Conservation (phyloP, 1,139 yeast species). For the Eremothecium cymbalariae region DNA sequence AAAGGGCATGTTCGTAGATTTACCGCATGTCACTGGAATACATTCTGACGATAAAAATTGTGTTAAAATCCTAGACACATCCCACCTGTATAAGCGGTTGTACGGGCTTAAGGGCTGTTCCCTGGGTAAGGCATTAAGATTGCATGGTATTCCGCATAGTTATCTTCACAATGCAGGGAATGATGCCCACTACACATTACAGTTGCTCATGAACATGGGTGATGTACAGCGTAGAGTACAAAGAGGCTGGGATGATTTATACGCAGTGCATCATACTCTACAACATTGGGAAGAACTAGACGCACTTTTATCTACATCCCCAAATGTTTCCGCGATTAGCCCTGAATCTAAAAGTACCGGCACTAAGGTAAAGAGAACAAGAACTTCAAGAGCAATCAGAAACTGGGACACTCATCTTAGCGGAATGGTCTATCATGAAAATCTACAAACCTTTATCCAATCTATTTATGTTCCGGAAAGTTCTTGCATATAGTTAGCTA, state of each 20-base stretch:
- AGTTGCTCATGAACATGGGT: conserved; percentile 43
- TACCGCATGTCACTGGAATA: conserved; percentile 3
- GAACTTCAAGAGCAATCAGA: conserved; percentile 5
- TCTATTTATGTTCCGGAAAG: too few relatives aligned
- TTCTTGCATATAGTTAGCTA: too few relatives aligned
- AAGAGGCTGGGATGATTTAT: conserved; percentile 29
- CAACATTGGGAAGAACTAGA: conserved; percentile 21
- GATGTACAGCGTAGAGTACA: conserved; percentile 44
- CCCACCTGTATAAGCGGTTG: conserved; percentile 39
- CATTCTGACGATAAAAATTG: conserved; percentile 2
- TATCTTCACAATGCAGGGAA: conserved; percentile 77
- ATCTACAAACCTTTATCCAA: not conserved
- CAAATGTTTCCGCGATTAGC: too few relatives aligned
- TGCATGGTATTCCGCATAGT: conserved; percentile 51
- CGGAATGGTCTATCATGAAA: conserved; percentile 1
- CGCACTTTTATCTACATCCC: too few relatives aligned
- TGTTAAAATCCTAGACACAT: conserved; percentile 43
- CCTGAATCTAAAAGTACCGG: too few relatives aligned
- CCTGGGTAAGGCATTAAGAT: conserved; percentile 44
- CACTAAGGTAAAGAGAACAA: conserved; percentile 5
- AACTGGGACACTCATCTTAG: conserved; percentile 2
- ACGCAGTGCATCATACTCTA: conserved; percentile 16
- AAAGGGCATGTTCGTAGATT: conserved; percentile 13
- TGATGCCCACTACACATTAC: conserved; percentile 64
- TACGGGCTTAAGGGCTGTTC: conserved; percentile 40